Evolutionary conservation across 352 stramenopile genomes (phyloP), one percentile per base, ranked within the genome.

Genomic region (Pythium angustatum): DNA sequence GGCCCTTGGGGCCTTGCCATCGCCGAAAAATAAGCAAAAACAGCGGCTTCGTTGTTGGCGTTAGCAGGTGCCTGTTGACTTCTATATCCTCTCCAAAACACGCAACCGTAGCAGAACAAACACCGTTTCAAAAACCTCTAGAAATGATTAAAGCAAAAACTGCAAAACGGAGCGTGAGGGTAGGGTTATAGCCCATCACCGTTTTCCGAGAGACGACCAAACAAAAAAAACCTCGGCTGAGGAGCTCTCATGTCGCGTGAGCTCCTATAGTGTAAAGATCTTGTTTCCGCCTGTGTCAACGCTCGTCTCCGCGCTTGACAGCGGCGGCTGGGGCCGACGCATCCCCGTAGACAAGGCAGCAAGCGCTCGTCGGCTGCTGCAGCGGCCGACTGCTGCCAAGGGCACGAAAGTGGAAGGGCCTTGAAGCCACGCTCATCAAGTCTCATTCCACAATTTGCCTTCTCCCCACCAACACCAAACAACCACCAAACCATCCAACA

Each of bases 391-490:
- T n/a, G n/a, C n/a, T n/a, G n/a, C n/a, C n/a, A n/a, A n/a, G n/a
- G n/a, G n/a, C n/a, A n/a, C n/a, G n/a, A n/a, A n/a, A n/a, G n/a
- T n/a, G n/a, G n/a, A n/a, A n/a, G 17, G 17, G 19, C 7, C 17
- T 19, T 56, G 30, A 28, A 44, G 30, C 49, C 47, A 54, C 47
- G 22, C 33, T 6, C 19, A 34, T 7, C 24, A 50, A 27, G 28
- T n/a, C 40, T 45, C 55, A 62, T 54, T 62, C 41, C 43, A 8
- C 55, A 62, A 62, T 62, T 43, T 31, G 41, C 55, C 43, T 54
- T n/a, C 19, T 2, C 43, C 22, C 6, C 55, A 28, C 21, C n/a
- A 44, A 19, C 12, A 22, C 26, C 27, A 38, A 36, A 31, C 51
- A 26, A 5, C 27, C 38, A 30, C 51, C 9, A 30, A 19, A 30